Evolutionary conservation across 306 rosid species (phyloP), one percentile per base, ranked within the genome.

Genomic region (Prunus mira): DNA sequence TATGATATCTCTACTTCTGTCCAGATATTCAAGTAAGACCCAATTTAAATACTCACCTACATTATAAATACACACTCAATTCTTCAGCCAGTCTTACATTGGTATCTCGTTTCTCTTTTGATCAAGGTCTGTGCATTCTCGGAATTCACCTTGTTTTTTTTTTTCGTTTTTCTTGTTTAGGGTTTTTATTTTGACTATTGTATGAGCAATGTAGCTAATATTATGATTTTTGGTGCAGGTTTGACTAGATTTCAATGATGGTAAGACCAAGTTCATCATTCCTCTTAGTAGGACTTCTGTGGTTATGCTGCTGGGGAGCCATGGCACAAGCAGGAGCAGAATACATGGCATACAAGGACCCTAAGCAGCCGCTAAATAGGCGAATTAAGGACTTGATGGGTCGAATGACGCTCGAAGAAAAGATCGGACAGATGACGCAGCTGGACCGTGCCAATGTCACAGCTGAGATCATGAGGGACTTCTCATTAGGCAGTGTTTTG

Each of bases 351-450:
- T 80, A 75, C 76, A 80, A 68, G 28, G 80, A 80, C 65, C 76
- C 84, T 4, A 61, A 41, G 6, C 15, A 32, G 72, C 80, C 67
- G 1, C 1, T 68, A 2, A 62, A 69, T 32, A 7, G 3, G 8
- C 63, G 80, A 38, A 80, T 80, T 11, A 19, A 50, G 41, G 84
- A 80, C 70, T 47, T 80, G 24, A 15, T 80, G 60, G 60, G 32
- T 1, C 55, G 76, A 80, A 75, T 80, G 80, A 68, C 72, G 4
- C 43, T 80, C 0, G 84, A 38, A 2, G 84, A 80, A 46, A 80
- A 80, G 63, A 52, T 75, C 9, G 80, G 61, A 1, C 84, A 80
- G 51, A 75, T 80, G 84, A 41, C 30, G 45, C 80, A 80, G 55
- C 6, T 80, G 17, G 76, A 80, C n/a, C 76, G 68, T 4, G 34